Conservation (phyloP, 345 rosid species). For the Geranium brycei region DNA sequence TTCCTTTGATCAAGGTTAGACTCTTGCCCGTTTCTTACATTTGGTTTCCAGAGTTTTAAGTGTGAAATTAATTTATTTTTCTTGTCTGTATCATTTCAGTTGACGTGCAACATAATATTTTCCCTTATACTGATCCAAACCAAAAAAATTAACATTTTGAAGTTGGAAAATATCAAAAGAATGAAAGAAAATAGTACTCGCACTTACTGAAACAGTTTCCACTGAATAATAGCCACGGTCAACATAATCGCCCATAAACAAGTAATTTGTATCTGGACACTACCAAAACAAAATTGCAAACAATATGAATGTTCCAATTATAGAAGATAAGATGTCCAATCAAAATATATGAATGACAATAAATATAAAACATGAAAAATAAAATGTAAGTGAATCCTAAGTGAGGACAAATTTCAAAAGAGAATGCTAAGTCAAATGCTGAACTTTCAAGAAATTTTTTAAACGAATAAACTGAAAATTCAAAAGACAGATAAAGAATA, state of each 20-base stretch:
- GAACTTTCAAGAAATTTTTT: not conserved
- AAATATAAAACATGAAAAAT: conserved; percentile 1
- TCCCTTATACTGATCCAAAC: not conserved
- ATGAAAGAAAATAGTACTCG: not conserved
- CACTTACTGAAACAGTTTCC: conserved; percentile 80
- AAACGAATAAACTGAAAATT: not conserved
- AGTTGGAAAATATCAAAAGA: conserved; percentile 1
- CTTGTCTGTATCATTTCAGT: not conserved
- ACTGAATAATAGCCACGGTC: conserved; percentile 95
- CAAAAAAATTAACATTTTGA: not conserved
- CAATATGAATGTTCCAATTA: not conserved
- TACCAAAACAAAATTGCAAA: conserved; percentile 15
- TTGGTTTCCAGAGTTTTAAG: not conserved
- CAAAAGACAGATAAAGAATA: not conserved
- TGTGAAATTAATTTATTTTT: too few species aligned
- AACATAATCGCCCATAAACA: conserved; percentile 94
- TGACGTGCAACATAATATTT: not conserved
- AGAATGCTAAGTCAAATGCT: too few species aligned
- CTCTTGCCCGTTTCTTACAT: not conserved
- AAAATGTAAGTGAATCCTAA: not conserved
- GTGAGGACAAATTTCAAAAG: not conserved
- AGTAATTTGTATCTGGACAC: conserved; percentile 93
- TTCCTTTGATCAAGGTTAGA: not conserved
- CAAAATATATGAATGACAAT: not conserved
- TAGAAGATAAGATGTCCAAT: too few species aligned